Evolutionary conservation across 306 rosid species (phyloP), one percentile per base, ranked within the genome.

Genomic region (Acacia confusa): DNA sequence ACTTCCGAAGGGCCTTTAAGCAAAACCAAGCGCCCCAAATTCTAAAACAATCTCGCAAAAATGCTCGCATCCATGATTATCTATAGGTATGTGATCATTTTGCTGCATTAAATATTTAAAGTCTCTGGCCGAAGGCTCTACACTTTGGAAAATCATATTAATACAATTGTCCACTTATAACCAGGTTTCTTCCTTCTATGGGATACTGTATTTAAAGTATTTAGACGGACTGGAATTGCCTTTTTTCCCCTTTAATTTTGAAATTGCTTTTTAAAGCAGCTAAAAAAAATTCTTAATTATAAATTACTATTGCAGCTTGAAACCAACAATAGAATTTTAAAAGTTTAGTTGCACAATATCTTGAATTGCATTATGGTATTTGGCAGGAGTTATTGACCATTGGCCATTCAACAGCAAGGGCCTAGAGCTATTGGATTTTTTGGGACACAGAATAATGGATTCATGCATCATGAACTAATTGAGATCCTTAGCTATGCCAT

Each of bases 41-140:
- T n/a, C n/a, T n/a, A n/a, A n/a, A n/a, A n/a, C n/a, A n/a, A n/a
- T n/a, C n/a, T n/a, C n/a, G n/a, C n/a, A n/a, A n/a, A n/a, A n/a
- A n/a, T n/a, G n/a, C n/a, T n/a, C n/a, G n/a, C n/a, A n/a, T n/a
- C n/a, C n/a, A n/a, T 48, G 99, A 95, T 88, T 95, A 95, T 86
- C 85, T 93, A 32, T 98, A 95, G 99, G 99, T 92, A 20, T 78
- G 85, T 74, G 72, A 70, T 70, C 75, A 63, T 57, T 69, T 45
- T n/a, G 70, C 83, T 40, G 30, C 77, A 40, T 53, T 69, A 6
- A n/a, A 34, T 41, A 25, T 30, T 11, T 36, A 0, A 28, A 50
- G 27, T 19, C 38, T 27, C 68, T 41, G 15, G 47, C n/a, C 52
- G 47, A 22, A 63, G n/a, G n/a, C n/a, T n/a, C n/a, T n/a, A n/a